phyloP scores from a whole-genome alignment of 441 rosid species.

The Erodium moschatum region DNA sequence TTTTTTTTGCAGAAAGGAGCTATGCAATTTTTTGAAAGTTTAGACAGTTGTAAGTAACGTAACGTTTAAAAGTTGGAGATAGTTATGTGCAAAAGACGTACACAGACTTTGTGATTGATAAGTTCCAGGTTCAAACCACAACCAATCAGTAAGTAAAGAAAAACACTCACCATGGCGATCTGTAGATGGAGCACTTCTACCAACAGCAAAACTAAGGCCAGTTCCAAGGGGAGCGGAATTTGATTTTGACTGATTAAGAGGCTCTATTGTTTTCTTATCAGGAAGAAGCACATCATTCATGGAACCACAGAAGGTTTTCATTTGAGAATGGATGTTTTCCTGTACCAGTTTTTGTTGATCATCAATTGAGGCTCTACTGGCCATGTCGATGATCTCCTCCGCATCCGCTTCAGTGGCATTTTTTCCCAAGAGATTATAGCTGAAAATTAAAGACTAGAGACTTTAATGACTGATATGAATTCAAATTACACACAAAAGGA shows the following conservation, averaged over 20 bases:
- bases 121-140: not conserved
- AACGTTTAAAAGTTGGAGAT: too few relatives aligned
- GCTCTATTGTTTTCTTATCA: constrained; percentile 21
- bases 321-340: constrained; percentile 62
- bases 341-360: constrained; percentile 80
- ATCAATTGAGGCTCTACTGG: constrained; percentile 47
- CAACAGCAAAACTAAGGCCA: constrained; percentile 71
- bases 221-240: constrained; percentile 39
- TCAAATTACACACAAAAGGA: not conserved
- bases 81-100: too few relatives aligned
- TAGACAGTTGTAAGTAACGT: too few relatives aligned
- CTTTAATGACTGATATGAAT: not conserved
- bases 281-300: constrained; percentile 64
- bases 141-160: not conserved
- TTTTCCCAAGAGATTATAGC: constrained; percentile 65
- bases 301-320: constrained; percentile 37
- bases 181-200: constrained; percentile 29
- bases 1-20: too few relatives aligned
- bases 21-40: too few relatives aligned
- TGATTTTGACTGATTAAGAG: constrained; percentile 24
- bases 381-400: constrained; percentile 77
- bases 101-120: too few relatives aligned
- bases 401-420: constrained; percentile 67
- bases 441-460: constrained; percentile 21
- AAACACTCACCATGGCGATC: constrained; percentile 38